Percentiles rank a stretch among this genome's conserved stretches.
These are phyloP conservation scores for Hymenoscyphus infarciens DNA, from an alignment of 2,329 filamentous ascomycete genomes.

Conservation along the genomic window DNA sequence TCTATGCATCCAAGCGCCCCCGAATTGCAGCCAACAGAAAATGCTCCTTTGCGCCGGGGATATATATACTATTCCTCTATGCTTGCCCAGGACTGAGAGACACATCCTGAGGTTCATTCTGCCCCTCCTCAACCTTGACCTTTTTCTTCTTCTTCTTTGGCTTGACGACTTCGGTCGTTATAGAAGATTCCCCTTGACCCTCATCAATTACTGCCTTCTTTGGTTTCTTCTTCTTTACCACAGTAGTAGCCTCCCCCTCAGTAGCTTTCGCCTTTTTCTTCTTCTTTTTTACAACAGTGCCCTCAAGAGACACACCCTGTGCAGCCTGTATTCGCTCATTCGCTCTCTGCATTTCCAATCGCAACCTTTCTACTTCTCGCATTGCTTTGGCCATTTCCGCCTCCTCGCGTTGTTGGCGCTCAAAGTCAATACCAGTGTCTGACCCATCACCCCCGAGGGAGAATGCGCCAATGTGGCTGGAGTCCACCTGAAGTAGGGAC, in stretches of 20 bases:
- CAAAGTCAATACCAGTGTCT: conserved; percentile 49
- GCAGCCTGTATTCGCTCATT: conserved; percentile 72
- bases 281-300: conserved; percentile 59
- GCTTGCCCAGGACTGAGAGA: conserved; percentile 7
- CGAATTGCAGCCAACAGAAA: neutral
- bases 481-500: conserved; percentile 78
- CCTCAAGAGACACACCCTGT: conserved; percentile 59
- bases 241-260: conserved; percentile 21
- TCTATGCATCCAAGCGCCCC: neutral
- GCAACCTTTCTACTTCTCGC: conserved; percentile 79
- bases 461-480: conserved; percentile 72
- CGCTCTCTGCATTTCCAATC: conserved; percentile 84
- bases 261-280: conserved; percentile 48
- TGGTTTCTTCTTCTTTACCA: conserved; percentile 47
- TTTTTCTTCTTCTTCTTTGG: conserved; percentile 47
- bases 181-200: conserved; percentile 21
- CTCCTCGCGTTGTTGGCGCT: conserved; percentile 71
- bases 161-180: conserved; percentile 27
- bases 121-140: conserved; percentile 4
- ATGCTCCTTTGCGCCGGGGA: conserved; percentile 19
- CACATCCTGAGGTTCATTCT: neutral
- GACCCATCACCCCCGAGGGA: conserved; percentile 57
- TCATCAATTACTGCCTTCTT: conserved; percentile 34
- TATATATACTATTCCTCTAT: conserved; percentile 17
- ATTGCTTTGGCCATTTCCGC: conserved; percentile 85